phyloP scores from a whole-genome alignment of 2,329 filamentous ascomycete genomes.

The Cordyceps cicadae region DNA sequence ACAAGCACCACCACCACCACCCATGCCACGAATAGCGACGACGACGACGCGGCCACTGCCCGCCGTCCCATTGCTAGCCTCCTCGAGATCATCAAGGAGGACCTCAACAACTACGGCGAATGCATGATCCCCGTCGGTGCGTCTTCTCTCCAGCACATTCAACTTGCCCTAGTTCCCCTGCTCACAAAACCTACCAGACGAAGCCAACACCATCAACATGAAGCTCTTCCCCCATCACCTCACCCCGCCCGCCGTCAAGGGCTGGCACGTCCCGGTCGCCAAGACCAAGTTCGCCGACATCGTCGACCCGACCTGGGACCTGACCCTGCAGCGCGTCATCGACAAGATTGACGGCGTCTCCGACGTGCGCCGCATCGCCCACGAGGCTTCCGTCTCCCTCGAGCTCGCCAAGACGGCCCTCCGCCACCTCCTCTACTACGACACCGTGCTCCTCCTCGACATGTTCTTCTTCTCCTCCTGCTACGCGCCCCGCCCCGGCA shows the following conservation, averaged over 20 bases:
- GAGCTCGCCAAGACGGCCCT: constrained; percentile 79
- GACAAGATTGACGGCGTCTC: constrained; percentile 85
- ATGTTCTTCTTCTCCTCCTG: constrained; percentile 91
- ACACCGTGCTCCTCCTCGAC: constrained; percentile 81
- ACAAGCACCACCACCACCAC: constrained; percentile 31
- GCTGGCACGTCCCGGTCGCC: constrained; percentile 83
- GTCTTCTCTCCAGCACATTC: constrained; percentile 20
- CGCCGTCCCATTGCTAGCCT: constrained; percentile 72
- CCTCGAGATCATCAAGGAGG: constrained; percentile 72
- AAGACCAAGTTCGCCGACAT: constrained; percentile 58
- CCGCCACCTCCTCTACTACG: constrained; percentile 86
- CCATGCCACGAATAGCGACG: constrained; percentile 22
- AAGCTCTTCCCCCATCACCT: constrained; percentile 84
- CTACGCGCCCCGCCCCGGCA: constrained; percentile 72
- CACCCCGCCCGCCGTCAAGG: constrained; percentile 66
- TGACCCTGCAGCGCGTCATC: constrained; percentile 72
- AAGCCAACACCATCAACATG: constrained; percentile 91
- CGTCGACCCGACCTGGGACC: constrained; percentile 62
- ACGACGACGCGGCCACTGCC: constrained; percentile 32
- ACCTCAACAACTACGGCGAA: constrained; percentile 94
- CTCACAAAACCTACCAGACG: constrained; percentile 45
- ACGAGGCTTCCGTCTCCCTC: constrained; percentile 76
- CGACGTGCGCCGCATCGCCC: constrained; percentile 78
- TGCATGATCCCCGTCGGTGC: constrained; percentile 94
- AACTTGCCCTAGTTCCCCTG: neutral